Percentiles rank a stretch among this genome's conserved stretches.
These are phyloP conservation scores for Tuber microsphaerosporum DNA, from an alignment of 495 filamentous ascomycete species.

Conservation along the genomic window DNA sequence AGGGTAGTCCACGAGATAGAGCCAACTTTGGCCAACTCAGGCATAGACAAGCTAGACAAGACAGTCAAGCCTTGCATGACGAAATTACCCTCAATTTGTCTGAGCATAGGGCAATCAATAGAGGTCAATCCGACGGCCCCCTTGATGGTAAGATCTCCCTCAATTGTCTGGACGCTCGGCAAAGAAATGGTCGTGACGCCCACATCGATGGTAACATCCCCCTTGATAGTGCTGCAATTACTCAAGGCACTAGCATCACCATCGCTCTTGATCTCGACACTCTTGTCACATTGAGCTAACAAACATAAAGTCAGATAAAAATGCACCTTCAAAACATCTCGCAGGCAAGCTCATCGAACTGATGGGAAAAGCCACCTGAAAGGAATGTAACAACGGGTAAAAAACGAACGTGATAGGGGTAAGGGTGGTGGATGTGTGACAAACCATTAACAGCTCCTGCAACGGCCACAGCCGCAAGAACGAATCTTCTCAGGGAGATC, in stretches of 20 bases:
- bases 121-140: constrained; percentile 55
- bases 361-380: neutral
- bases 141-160: constrained; percentile 57
- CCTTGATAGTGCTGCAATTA: constrained; percentile 61
- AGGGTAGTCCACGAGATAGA: constrained; percentile 65
- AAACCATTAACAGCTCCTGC: constrained; percentile 60
- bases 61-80: constrained; percentile 57
- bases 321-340: neutral
- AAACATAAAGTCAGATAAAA: constrained; percentile 10
- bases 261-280: constrained; percentile 57
- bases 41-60: constrained; percentile 58
- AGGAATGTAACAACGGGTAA: constrained; percentile 18
- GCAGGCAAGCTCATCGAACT: neutral
- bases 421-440: constrained; percentile 35
- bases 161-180: constrained; percentile 57
- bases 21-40: constrained; percentile 56
- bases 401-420: neutral
- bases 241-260: constrained; percentile 64
- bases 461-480: constrained; percentile 67
- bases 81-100: constrained; percentile 57
- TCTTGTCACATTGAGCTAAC: constrained; percentile 34
- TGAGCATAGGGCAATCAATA: constrained; percentile 44
- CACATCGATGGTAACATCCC: constrained; percentile 60
- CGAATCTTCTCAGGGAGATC: constrained; percentile 60
- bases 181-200: constrained; percentile 50